Evolutionary conservation across 768 basidiomycete genomes (phyloP).

Genomic region (Aureoboletus auriporus): DNA sequence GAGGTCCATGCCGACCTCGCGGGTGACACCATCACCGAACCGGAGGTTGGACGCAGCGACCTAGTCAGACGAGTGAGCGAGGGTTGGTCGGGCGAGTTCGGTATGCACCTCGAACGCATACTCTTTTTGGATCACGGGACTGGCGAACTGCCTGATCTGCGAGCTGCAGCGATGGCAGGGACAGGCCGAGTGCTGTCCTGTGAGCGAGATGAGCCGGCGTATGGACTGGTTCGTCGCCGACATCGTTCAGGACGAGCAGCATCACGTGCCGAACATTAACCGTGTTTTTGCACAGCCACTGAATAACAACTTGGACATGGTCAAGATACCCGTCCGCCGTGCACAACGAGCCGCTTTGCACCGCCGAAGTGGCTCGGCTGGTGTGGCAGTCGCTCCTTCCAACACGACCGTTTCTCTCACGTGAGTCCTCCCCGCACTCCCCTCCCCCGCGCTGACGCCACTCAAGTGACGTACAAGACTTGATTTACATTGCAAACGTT

Average conservation of each 20-base stretch:
- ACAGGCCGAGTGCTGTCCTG: conserved; percentile 68
- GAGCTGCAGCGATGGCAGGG: conserved; percentile 74
- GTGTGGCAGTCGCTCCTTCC: conserved; percentile 16
- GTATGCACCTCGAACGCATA: conserved; percentile 81
- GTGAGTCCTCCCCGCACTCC: conserved; percentile 5
- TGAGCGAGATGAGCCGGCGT: conserved; percentile 63
- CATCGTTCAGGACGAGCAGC: conserved; percentile 18
- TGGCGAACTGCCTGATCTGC: conserved; percentile 71
- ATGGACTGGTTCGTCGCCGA: conserved; percentile 58
- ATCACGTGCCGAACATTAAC: too few species aligned
- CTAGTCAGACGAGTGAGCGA: conserved; percentile 30
- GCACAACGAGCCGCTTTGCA: too few species aligned
- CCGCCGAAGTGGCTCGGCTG: too few species aligned
- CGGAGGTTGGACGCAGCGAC: conserved; percentile 84
- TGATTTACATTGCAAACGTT: conserved; percentile 78
- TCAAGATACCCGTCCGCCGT: too few species aligned
- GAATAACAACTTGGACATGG: not conserved
- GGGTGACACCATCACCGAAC: conserved; percentile 87
- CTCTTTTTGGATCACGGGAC: conserved; percentile 79
- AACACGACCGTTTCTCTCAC: conserved; percentile 18
- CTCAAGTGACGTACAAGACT: conserved; percentile 63
- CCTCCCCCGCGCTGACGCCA: too few species aligned
- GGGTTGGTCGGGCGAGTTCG: not conserved
- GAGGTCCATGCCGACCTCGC: conserved; percentile 90
- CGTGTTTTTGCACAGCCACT: too few species aligned